phyloP scores from a whole-genome alignment of 805 yeast species.

The Suhomyces sp. region DNA sequence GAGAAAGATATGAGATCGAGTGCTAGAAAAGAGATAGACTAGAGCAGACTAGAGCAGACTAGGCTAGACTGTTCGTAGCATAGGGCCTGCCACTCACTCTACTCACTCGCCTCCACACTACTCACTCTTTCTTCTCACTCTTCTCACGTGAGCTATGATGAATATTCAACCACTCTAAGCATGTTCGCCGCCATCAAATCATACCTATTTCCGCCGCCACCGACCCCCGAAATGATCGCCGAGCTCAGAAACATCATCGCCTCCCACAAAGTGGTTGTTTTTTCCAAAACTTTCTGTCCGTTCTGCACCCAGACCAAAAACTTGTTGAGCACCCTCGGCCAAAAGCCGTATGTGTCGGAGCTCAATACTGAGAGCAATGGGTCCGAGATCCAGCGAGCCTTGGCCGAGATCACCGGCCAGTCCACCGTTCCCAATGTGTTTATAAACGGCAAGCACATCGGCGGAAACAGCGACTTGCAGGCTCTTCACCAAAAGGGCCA shows the following conservation, averaged over 20 bases:
- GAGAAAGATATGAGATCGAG: too few species aligned
- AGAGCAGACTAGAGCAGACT: too few species aligned
- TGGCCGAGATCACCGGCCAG: slow-evolving; percentile 32
- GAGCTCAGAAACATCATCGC: slow-evolving; percentile 9
- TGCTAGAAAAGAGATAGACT: too few species aligned
- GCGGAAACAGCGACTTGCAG: slow-evolving; percentile 38
- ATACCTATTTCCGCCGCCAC: slow-evolving; percentile 11
- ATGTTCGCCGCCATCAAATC: slow-evolving; percentile 10
- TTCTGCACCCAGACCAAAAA: slow-evolving; percentile 42
- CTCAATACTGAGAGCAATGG: slow-evolving; percentile 27
- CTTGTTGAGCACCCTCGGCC: slow-evolving; percentile 12
- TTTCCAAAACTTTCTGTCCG: slow-evolving; percentile 43
- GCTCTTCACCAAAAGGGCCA: slow-evolving; percentile 15
- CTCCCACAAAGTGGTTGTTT: slow-evolving; percentile 18
- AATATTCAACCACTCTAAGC: neutral
- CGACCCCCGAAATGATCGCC: slow-evolving; percentile 9
- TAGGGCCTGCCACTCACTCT: too few species aligned
- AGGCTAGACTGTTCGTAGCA: too few species aligned
- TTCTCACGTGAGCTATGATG: neutral
- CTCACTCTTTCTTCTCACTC: too few species aligned
- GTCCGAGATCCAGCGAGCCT: slow-evolving; percentile 25
- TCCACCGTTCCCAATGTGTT: slow-evolving; percentile 37
- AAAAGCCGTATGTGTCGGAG: slow-evolving; percentile 26
- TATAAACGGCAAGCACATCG: slow-evolving; percentile 36
- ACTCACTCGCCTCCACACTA: too few species aligned